Percentiles rank a stretch among this genome's conserved stretches.
These are phyloP conservation scores for Penstemon davidsonii DNA, from an alignment of 257 asterid species.

Conservation along the genomic window DNA sequence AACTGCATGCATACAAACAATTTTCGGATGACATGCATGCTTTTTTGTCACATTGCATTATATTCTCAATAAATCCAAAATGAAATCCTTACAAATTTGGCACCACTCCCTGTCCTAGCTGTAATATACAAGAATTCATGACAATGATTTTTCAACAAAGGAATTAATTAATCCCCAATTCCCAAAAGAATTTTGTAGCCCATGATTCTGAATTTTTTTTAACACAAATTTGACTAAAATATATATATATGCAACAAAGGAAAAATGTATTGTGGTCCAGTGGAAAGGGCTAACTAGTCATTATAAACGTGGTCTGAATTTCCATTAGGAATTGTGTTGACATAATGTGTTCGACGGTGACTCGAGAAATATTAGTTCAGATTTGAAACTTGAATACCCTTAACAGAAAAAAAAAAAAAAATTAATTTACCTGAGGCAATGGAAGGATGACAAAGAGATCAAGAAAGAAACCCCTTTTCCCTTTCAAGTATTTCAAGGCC, in stretches of 20 bases:
- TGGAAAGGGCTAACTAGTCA: too few species aligned
- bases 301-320: too few species aligned
- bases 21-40: constrained; percentile 30
- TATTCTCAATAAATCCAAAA: constrained; percentile 31
- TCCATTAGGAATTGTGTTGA: too few species aligned
- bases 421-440: constrained; percentile 69
- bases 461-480: constrained; percentile 60
- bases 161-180: neutral
- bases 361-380: too few species aligned
- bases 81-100: constrained; percentile 30
- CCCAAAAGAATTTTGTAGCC: neutral
- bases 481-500: constrained; percentile 51
- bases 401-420: neutral
- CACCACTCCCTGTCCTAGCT: constrained; percentile 16
- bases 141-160: neutral
- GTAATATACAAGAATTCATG: neutral
- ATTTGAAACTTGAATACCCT: too few species aligned
- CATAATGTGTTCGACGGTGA: too few species aligned
- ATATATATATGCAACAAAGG: too few species aligned
- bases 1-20: constrained; percentile 37
- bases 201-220: too few species aligned
- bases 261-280: too few species aligned
- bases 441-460: constrained; percentile 94
- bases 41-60: constrained; percentile 39
- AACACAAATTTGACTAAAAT: too few species aligned